Base-by-base conservation (phyloP, 2,329 filamentous ascomycete species). In the Nemania sp. region DNA sequence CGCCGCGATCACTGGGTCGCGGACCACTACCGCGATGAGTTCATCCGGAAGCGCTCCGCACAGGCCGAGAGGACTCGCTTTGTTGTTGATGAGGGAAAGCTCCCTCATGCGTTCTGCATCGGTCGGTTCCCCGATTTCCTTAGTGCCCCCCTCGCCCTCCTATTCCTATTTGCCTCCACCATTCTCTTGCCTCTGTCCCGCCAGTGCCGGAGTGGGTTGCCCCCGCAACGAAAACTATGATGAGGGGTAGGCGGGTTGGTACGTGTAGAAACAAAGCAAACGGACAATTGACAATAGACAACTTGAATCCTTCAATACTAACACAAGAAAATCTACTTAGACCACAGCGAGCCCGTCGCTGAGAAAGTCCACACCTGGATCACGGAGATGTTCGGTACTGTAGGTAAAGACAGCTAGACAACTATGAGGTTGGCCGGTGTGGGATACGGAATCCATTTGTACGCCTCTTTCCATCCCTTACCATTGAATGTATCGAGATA, bases 91-190 rank as follows among this genome's bases (percentile, higher is more conserved):
- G 83, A 88, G 70, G 83, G 82, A 2, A 80, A 83, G 10, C 77
- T 90, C 10, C 86, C 85, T 7, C 89, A 91, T 78, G 87, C 85
- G 0, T 91, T 91, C 77, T 90, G 88, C 73, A 83, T 87, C 32
- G 77, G 84, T 86, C 70, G 79, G 84, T 80, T 20, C 20, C 10
- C 35, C 10, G n/a, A n/a, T n/a, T n/a, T 5, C 2, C 32, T 18
- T 13, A 43, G 62, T 10, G 26, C 15, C 59, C 67, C 45, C 52
- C 18, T 20, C 2, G 5, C 7, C 51, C 27, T 27, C 15, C 20
- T 5, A 26, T 26, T 5, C n/a, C 45, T 49, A 8, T 49, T 18
- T 24, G 7, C 11, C 13, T 51, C n/a, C n/a, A n/a, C n/a, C n/a
- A n/a, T 27, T 52, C 22, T 27, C 13, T 52, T 6, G 3, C 24